Base-by-base conservation (phyloP, 805 yeast species). In the Candida cerambycidarum region DNA sequence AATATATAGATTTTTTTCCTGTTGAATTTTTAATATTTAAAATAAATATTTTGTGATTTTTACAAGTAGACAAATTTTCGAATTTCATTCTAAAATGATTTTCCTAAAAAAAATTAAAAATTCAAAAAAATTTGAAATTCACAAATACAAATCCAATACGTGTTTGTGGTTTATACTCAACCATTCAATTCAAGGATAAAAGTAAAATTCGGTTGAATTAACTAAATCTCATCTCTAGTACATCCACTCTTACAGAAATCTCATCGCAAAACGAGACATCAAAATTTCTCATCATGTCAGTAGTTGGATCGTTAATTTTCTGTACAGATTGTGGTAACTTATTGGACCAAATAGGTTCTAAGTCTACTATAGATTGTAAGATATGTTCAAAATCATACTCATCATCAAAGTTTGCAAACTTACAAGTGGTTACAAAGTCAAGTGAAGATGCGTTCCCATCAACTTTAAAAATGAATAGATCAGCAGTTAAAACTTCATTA, bases 371-470 rank as follows among this genome's bases (percentile, higher is more conserved):
- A 44, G 73, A 73, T 41, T 89, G 97, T 62, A 69, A 65, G 37
- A 61, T 75, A 18, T 79, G 83, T 53, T 46, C 60, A 14, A 70
- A 65, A 43, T 42, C 61, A 27, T 78, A 76, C 48, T 68, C 63
- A 51, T 59, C 76, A 42, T 55, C 67, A 50, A 73, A 78, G 41
- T 90, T 88, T 58, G 79, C 85, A 27, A 80, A 87, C 58, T 73
- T 92, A 58, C 84, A 85, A 58, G 98, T 93, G 36, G 81, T 85
- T 28, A 93, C 99, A 3, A 78, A 79, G 43, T 88, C 97, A 1
- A 80, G 96, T 0, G 89, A 86, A 28, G 93, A 88, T 61, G 97
- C 98, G 0, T 93, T 93, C 67, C 98, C 98, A 18, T 89, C 97
- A 8, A 65, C 82, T 3, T 69, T 93, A 47, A 80, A 81, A 54